Percentiles rank a stretch among this genome's conserved stretches.
phyloP scores from a whole-genome alignment of 345 rosid species.

The Acer yangbiense region DNA sequence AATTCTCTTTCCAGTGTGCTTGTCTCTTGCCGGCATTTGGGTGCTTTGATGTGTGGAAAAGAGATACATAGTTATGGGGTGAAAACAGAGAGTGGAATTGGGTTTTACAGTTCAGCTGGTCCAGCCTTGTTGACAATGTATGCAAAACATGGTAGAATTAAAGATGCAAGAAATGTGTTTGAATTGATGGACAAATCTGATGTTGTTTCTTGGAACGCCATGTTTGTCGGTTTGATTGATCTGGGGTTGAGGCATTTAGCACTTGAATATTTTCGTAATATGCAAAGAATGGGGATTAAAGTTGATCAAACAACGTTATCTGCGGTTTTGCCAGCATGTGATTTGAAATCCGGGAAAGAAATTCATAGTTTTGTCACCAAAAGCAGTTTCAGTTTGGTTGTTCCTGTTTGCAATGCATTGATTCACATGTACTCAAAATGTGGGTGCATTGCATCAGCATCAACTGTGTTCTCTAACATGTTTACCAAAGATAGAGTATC shows the following conservation, averaged over 20 bases:
- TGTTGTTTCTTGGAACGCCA: constrained; percentile 45
- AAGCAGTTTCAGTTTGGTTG: constrained; percentile 19
- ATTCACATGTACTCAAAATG: constrained; percentile 46
- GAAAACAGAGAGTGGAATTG: too few relatives aligned
- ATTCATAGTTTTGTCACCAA: constrained; percentile 35
- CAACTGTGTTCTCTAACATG: constrained; percentile 28
- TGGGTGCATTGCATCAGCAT: constrained; percentile 34
- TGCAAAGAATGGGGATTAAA: constrained; percentile 28
- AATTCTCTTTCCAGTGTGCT: constrained; percentile 37
- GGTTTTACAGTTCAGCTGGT: too few relatives aligned
- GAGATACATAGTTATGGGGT: constrained; percentile 23
- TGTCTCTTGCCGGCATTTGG: constrained; percentile 32
- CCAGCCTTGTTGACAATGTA: too few relatives aligned
- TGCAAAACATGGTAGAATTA: constrained; percentile 18
- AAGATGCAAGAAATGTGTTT: constrained; percentile 33
- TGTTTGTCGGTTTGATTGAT: constrained; percentile 40
- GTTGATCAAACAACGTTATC: constrained; percentile 40
- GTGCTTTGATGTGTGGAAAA: constrained; percentile 32
- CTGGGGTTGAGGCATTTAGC: constrained; percentile 28
- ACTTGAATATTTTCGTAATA: constrained; percentile 31
- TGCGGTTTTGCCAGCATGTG: constrained; percentile 38
- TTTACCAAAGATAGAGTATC: constrained; percentile 36
- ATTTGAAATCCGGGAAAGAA: constrained; percentile 35
- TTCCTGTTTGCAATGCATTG: constrained; percentile 39
- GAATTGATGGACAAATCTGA: constrained; percentile 42